Percentiles rank a stretch among this genome's conserved stretches.
phyloP scores from a whole-genome alignment of 2,329 filamentous ascomycete genomes.

The Pleoardoris graminearum region DNA sequence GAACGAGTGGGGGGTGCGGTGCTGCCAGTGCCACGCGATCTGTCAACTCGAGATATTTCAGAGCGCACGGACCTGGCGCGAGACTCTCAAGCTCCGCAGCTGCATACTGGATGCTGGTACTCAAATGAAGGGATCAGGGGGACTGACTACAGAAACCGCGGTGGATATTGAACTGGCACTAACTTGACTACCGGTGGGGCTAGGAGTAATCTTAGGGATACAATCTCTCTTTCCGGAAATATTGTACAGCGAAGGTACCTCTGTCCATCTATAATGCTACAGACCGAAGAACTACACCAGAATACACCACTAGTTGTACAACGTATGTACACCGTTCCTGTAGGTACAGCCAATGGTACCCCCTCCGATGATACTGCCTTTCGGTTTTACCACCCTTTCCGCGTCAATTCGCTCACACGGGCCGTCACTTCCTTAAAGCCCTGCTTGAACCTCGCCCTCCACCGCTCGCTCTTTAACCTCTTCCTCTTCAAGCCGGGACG shows the following conservation, averaged over 20 bases:
- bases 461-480: conserved; percentile 69
- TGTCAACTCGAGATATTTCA: conserved; percentile 7
- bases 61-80: not conserved
- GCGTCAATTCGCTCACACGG: conserved; percentile 70
- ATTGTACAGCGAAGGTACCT: conserved; percentile 1
- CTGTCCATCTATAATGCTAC: not conserved
- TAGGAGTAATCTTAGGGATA: no score
- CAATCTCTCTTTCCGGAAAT: not conserved
- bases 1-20: not conserved
- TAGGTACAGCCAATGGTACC: not conserved
- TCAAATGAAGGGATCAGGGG: no score
- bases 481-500: conserved; percentile 76
- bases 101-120: no score
- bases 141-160: no score
- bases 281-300: not conserved
- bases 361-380: not conserved
- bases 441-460: conserved; percentile 68
- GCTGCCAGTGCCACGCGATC: not conserved
- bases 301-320: conserved; percentile 7
- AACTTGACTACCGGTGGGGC: no score
- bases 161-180: no score
- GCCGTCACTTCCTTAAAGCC: conserved; percentile 68
- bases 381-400: conserved; percentile 71
- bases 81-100: conserved; percentile 2
- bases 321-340: not conserved